Conservation (phyloP, 2,329 filamentous ascomycete genomes). For the Incumbomyces lentus region DNA sequence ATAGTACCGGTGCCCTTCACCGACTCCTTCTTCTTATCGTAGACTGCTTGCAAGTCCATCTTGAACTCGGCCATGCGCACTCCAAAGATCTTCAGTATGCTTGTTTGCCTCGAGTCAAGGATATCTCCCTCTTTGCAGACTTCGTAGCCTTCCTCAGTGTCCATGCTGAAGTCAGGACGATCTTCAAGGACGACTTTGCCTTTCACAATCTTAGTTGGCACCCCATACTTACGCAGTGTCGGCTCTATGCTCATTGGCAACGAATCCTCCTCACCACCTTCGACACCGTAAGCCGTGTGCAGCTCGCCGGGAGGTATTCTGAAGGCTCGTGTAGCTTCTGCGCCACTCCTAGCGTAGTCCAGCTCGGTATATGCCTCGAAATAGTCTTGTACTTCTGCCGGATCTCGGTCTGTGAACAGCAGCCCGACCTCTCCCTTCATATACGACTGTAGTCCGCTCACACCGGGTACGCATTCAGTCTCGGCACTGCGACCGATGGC, state of each 20-base stretch:
- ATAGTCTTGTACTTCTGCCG: constrained; percentile 57
- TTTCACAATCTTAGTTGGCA: constrained; percentile 80
- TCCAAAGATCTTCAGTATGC: constrained; percentile 86
- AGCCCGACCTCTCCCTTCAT: constrained; percentile 78
- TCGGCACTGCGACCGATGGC: constrained; percentile 71
- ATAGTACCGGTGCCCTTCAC: constrained; percentile 32
- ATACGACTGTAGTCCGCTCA: constrained; percentile 58
- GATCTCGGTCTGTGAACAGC: constrained; percentile 73
- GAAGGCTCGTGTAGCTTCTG: constrained; percentile 62
- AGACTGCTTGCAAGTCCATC: constrained; percentile 64
- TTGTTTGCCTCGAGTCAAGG: constrained; percentile 83
- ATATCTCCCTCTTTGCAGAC: constrained; percentile 79
- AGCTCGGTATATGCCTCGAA: constrained; percentile 62
- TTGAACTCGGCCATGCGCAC: constrained; percentile 85
- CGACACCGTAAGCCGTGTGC: constrained; percentile 48
- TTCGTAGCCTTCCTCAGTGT: constrained; percentile 46
- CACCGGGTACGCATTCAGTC: constrained; percentile 69
- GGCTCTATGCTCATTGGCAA: constrained; percentile 83
- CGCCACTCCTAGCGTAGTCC: constrained; percentile 87
- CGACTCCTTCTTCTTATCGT: constrained; percentile 30
- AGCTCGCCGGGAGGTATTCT: constrained; percentile 74
- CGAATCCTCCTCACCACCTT: constrained; percentile 68
- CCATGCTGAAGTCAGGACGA: constrained; percentile 33
- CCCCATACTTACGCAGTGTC: constrained; percentile 74
- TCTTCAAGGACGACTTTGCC: constrained; percentile 71